Evolutionary conservation across 164 flowering plant genomes (phyloP).

Genomic region (Saururus chinensis): DNA sequence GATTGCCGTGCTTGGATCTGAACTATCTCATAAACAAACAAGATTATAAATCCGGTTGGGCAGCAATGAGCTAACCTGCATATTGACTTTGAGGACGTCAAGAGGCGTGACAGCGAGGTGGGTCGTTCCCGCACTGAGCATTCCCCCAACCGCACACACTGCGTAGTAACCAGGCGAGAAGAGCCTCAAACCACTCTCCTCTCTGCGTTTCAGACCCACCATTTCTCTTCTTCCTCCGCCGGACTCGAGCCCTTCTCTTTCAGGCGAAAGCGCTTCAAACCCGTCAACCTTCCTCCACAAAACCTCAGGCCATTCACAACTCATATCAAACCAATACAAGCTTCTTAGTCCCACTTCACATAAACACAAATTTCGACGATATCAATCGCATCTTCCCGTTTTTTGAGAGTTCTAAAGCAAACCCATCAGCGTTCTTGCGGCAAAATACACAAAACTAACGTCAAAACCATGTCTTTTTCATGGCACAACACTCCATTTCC

Average conservation of each 20-base stretch:
- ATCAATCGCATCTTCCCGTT: not conserved
- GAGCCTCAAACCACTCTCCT: constrained; percentile 19
- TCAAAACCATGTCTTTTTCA: no score
- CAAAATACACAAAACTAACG: no score
- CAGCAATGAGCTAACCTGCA: constrained; percentile 37
- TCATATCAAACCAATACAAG: no score
- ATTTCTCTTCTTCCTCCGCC: not conserved
- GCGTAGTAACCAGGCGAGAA: constrained; percentile 41
- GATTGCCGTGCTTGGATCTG: no score
- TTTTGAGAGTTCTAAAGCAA: not conserved
- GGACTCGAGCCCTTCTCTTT: not conserved
- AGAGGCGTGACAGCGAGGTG: constrained; percentile 71
- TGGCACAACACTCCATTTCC: not conserved
- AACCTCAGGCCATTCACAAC: not conserved
- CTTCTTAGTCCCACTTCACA: no score
- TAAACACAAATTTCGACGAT: not conserved
- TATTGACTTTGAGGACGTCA: constrained; percentile 74
- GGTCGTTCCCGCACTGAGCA: constrained; percentile 73
- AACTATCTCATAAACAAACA: no score
- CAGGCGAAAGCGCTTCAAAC: not conserved
- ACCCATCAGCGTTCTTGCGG: not conserved
- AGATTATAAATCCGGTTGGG: not conserved
- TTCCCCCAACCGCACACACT: constrained; percentile 53
- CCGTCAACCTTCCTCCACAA: not conserved
- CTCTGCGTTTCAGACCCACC: not conserved